Evolutionary conservation across 331 rosid species (phyloP).

Genomic region (Rosa hybrid): DNA sequence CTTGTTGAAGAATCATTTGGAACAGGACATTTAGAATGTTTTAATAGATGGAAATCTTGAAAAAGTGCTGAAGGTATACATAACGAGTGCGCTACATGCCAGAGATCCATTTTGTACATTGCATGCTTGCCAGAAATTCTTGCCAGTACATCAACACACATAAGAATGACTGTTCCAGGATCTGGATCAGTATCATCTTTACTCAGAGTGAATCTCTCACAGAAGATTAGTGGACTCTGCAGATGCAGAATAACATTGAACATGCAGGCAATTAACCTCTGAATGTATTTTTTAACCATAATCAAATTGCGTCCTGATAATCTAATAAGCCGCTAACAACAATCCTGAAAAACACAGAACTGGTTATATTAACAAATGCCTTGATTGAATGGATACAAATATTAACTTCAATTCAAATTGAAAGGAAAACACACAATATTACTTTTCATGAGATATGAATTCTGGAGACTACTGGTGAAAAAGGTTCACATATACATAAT

Average conservation of each 20-base stretch:
- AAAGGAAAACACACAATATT: too few species aligned
- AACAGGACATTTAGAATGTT: constrained; percentile 44
- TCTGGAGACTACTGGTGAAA: too few species aligned
- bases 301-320: constrained; percentile 67
- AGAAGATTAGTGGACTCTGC: constrained; percentile 62
- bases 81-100: constrained; percentile 74
- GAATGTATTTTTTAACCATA: constrained; percentile 75
- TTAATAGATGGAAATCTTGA: constrained; percentile 57
- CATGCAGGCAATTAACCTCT: constrained; percentile 54
- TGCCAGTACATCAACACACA: constrained; percentile 84
- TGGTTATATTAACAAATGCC: too few species aligned
- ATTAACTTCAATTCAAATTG: too few species aligned
- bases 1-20: constrained; percentile 33
- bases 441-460: too few species aligned
- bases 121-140: constrained; percentile 72
- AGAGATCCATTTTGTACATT: constrained; percentile 65
- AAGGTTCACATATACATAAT: too few species aligned
- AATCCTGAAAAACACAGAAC: too few species aligned
- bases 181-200: constrained; percentile 55
- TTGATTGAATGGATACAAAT: too few species aligned
- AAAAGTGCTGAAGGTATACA: constrained; percentile 81
- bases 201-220: constrained; percentile 37
- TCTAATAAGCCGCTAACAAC: neutral
- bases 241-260: constrained; percentile 78
- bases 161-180: constrained; percentile 84